phyloP scores from a whole-genome alignment of 257 asterid species.

The Nicotiana tomentosiformis region DNA sequence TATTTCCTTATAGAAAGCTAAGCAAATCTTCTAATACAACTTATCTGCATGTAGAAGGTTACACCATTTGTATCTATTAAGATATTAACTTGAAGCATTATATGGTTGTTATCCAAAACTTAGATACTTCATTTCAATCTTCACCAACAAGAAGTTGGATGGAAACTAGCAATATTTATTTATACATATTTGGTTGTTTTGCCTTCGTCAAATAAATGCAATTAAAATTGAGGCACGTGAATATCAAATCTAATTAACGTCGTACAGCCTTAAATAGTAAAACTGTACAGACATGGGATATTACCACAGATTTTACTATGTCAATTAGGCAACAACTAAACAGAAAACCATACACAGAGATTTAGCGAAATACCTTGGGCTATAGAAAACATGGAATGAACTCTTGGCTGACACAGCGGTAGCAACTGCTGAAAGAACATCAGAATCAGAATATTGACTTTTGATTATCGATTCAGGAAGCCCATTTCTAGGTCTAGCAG shows the following conservation, averaged over 20 bases:
- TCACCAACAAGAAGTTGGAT: not conserved
- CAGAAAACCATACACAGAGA: not conserved
- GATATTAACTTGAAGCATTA: not conserved
- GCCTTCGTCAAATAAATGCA: not conserved
- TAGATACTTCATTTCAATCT: not conserved
- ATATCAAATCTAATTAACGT: not conserved
- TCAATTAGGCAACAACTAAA: not conserved
- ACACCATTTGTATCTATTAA: not conserved
- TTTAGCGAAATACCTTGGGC: conserved; percentile 62
- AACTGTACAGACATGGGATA: not conserved
- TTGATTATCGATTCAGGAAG: conserved; percentile 78
- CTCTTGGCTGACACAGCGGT: conserved; percentile 53
- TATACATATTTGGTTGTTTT: not conserved
- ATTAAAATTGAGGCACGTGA: not conserved
- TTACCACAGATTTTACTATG: not conserved
- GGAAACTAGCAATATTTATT: not conserved
- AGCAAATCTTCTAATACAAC: not conserved
- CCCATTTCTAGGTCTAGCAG: conserved; percentile 85
- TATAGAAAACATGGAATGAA: conserved; percentile 59
- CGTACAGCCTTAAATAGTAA: not conserved
- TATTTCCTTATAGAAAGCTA: not conserved
- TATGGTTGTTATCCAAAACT: not conserved
- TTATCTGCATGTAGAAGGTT: not conserved
- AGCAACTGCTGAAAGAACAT: conserved; percentile 70
- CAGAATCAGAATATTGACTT: conserved; percentile 63